phyloP scores from a whole-genome alignment of 805 yeast genomes.

The Kuraishia hungarica region DNA sequence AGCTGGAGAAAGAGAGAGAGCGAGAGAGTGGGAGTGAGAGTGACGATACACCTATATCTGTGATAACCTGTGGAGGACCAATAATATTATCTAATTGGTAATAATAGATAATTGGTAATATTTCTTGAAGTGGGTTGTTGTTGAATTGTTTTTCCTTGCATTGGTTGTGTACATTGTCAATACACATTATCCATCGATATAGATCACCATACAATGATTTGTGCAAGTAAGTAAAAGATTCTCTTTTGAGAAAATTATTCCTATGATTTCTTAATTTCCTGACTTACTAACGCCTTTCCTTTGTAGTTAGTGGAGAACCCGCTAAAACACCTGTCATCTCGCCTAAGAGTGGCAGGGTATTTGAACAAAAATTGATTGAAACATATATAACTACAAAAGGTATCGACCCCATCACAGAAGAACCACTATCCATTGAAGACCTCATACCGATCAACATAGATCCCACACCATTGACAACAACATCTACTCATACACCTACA shows the following conservation, averaged over 20 bases:
- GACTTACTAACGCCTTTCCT: not conserved
- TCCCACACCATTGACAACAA: constrained; percentile 15
- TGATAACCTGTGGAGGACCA: too few species aligned
- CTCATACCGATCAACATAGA: constrained; percentile 34
- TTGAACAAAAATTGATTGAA: constrained; percentile 53
- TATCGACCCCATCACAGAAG: constrained; percentile 69
- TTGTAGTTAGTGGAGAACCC: constrained; percentile 38
- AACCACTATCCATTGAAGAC: constrained; percentile 50
- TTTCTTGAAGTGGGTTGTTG: too few species aligned
- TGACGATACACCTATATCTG: too few species aligned
- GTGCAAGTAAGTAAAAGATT: not conserved
- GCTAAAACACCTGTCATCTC: constrained; percentile 72
- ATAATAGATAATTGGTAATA: too few species aligned
- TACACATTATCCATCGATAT: too few species aligned
- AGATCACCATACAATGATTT: not conserved
- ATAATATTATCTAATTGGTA: too few species aligned
- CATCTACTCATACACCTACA: constrained; percentile 37
- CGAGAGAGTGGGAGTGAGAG: too few species aligned
- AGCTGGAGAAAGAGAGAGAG: too few species aligned
- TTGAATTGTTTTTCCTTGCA: too few species aligned
- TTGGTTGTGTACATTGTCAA: too few species aligned
- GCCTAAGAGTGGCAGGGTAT: constrained; percentile 58
- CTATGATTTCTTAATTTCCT: too few species aligned
- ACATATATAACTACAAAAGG: constrained; percentile 57
- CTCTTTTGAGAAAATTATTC: too few species aligned